Conservation (phyloP, 1,139 yeast genomes). For the Saccharomyces hybrid region DNA sequence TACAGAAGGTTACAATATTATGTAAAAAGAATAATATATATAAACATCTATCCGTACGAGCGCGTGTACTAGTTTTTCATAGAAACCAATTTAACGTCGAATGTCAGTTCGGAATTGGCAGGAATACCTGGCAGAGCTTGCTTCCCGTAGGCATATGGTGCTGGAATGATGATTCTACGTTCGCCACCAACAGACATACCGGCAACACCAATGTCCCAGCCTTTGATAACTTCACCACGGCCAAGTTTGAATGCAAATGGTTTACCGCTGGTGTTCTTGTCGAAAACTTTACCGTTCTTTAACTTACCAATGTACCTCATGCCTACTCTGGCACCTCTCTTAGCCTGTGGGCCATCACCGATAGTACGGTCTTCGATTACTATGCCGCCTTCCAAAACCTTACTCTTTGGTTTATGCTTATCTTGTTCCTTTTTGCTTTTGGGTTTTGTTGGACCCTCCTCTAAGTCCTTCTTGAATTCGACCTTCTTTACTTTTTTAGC, state of each 20-base stretch:
- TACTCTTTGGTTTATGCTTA: conserved; percentile 40
- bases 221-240: conserved; percentile 97
- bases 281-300: conserved; percentile 92
- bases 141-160: conserved; percentile 94
- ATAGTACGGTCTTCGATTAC: conserved; percentile 83
- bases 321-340: conserved; percentile 85
- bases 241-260: conserved; percentile 90
- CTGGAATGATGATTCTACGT: conserved; percentile 94
- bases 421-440: conserved; percentile 32
- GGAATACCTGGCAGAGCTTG: conserved; percentile 95
- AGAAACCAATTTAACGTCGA: conserved; percentile 89
- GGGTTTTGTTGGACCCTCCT: conserved; percentile 80
- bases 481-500: conserved; percentile 58
- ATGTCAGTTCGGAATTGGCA: conserved; percentile 90
- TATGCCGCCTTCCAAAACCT: conserved; percentile 88
- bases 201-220: conserved; percentile 96
- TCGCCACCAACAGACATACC: conserved; percentile 99
- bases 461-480: conserved; percentile 81
- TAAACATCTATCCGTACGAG: not conserved
- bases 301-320: conserved; percentile 97
- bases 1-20: not conserved
- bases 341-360: conserved; percentile 85
- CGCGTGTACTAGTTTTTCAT: conserved; percentile 42
- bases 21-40: not conserved
- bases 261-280: conserved; percentile 94